These are phyloP conservation scores for Musa troglodytarum DNA, from an alignment of 176 grass and related monocot genomes.

Conservation along the genomic window DNA sequence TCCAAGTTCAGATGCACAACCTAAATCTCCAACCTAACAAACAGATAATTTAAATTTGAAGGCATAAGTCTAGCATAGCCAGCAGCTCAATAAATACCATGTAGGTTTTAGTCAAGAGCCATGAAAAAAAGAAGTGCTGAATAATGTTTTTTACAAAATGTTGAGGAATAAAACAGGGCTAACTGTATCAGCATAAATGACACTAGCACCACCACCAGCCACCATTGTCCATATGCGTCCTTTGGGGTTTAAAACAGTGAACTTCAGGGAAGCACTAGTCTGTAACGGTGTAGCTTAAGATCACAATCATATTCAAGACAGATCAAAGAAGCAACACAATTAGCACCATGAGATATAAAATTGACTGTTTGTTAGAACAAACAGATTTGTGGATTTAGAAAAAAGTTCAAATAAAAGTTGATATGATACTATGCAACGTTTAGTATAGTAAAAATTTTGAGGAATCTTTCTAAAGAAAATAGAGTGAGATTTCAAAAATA, in stretches of 20 bases:
- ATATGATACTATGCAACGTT: too few species aligned
- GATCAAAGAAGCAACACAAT: neutral
- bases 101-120: neutral
- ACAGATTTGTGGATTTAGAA: too few species aligned
- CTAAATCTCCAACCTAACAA: constrained; percentile 77
- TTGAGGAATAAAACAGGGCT: neutral
- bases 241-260: constrained; percentile 82
- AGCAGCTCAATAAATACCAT: too few species aligned
- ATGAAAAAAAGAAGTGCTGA: too few species aligned
- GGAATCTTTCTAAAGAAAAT: too few species aligned
- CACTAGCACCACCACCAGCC: constrained; percentile 90
- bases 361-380: too few species aligned
- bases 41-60: neutral
- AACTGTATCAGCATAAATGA: constrained; percentile 97
- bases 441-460: too few species aligned
- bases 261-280: constrained; percentile 92
- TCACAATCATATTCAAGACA: neutral
- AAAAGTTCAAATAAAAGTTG: neutral
- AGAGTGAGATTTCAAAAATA: too few species aligned
- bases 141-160: neutral
- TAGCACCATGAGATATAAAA: too few species aligned
- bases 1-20: constrained; percentile 75
- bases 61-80: neutral
- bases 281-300: constrained; percentile 23
- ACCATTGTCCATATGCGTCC: constrained; percentile 97